These are phyloP conservation scores for Epichloe sp. DNA, from an alignment of 2,329 filamentous ascomycete genomes.

Conservation along the genomic window DNA sequence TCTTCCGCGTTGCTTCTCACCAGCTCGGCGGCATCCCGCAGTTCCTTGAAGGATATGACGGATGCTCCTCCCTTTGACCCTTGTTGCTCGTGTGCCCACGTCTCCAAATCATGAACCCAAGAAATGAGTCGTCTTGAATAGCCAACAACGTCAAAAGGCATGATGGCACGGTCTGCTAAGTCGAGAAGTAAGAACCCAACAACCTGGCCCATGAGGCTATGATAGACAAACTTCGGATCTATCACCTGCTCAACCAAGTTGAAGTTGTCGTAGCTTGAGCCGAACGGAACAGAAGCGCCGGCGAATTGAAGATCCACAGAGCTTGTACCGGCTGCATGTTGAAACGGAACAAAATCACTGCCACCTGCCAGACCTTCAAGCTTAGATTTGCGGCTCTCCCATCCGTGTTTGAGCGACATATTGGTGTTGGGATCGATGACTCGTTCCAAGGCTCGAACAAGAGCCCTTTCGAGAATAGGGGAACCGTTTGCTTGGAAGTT, in stretches of 20 bases:
- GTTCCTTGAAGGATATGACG: slow-evolving; percentile 18
- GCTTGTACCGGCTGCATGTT: slow-evolving; percentile 78
- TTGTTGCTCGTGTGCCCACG: slow-evolving; percentile 47
- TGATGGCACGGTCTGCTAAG: slow-evolving; percentile 63
- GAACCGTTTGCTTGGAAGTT: slow-evolving; percentile 69
- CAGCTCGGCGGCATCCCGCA: slow-evolving; percentile 43
- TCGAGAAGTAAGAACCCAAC: slow-evolving; percentile 76
- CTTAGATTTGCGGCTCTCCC: slow-evolving; percentile 49
- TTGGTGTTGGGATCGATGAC: slow-evolving; percentile 62
- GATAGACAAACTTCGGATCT: slow-evolving; percentile 74
- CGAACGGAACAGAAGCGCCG: slow-evolving; percentile 54
- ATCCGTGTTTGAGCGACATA: slow-evolving; percentile 58
- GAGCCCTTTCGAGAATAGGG: slow-evolving; percentile 61
- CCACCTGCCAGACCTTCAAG: slow-evolving; percentile 59
- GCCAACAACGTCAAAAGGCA: slow-evolving; percentile 67
- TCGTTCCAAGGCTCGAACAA: slow-evolving; percentile 61
- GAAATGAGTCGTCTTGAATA: slow-evolving; percentile 54
- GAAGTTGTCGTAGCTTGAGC: slow-evolving; percentile 82
- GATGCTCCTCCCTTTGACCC: slow-evolving; percentile 17
- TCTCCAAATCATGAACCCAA: slow-evolving; percentile 54
- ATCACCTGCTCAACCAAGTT: slow-evolving; percentile 71
- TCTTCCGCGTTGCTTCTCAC: slow-evolving; percentile 37
- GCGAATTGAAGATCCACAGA: slow-evolving; percentile 74
- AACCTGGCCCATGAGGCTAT: slow-evolving; percentile 65
- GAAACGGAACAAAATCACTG: slow-evolving; percentile 82